A percentile compares a stretch with the other conserved stretches of the same genome.
phyloP scores from a whole-genome alignment of 371 early-diverging fungal genomes.

The Saksenaea oblongispora region DNA sequence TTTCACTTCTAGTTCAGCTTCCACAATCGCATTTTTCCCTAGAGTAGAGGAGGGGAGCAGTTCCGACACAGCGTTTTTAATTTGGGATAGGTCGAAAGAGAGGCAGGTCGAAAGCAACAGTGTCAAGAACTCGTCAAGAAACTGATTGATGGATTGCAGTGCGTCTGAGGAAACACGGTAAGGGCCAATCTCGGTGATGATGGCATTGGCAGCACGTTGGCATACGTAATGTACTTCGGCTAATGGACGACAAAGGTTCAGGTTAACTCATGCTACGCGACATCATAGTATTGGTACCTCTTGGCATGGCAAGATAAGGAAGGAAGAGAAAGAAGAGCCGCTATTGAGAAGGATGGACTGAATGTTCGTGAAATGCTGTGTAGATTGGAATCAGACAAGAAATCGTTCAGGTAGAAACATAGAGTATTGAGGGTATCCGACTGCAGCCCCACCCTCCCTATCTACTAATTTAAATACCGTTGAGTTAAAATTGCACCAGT shows the following conservation, averaged over 20 bases:
- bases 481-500: neutral
- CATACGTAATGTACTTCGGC: slow-evolving; percentile 64
- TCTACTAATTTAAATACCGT: neutral
- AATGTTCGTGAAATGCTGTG: neutral
- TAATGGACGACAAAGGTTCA: neutral
- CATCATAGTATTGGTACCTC: neutral
- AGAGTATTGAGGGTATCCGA: neutral
- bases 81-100: slow-evolving; percentile 57
- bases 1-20: slow-evolving; percentile 68
- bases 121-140: slow-evolving; percentile 64
- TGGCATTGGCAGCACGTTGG: slow-evolving; percentile 68
- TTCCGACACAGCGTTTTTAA: slow-evolving; percentile 54
- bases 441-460: neutral
- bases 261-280: neutral
- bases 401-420: neutral
- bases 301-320: slow-evolving; percentile 1
- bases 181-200: slow-evolving; percentile 64
- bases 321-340: neutral
- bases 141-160: slow-evolving; percentile 60
- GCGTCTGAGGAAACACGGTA: slow-evolving; percentile 67
- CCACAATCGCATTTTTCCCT: slow-evolving; percentile 70
- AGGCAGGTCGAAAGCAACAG: slow-evolving; percentile 50
- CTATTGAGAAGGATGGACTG: neutral
- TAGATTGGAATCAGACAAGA: neutral
- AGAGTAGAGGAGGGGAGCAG: slow-evolving; percentile 54